Base-by-base conservation (phyloP, 179 eudicot species). In the Beta macrorhiza region DNA sequence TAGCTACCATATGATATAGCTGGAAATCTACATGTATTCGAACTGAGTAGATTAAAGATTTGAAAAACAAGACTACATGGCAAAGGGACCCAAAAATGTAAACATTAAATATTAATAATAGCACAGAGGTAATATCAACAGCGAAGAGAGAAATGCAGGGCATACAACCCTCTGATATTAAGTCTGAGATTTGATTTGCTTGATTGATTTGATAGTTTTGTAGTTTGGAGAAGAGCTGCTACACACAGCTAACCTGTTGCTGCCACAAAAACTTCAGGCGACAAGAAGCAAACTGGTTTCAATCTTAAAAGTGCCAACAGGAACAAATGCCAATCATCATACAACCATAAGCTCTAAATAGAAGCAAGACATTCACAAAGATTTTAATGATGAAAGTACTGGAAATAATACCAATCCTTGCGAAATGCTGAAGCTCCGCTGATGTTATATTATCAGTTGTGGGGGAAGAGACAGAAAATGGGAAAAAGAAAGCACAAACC, bases 181-280 rank as follows among this genome's bases (percentile, higher is more conserved):
- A 87, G 91, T 91, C 93, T 89, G 95, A 89, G 79, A 87, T 89
- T 93, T 90, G 97, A 87, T 88, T 93, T 89, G 93, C 92, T 87
- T 81, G 86, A 84, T 91, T 94, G 98, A 89, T 89, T 90, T 89
- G 89, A 82, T 88, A 84, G 87, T 87, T 91, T 91, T 87, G 90
- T 78, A 84, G 89, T 91, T 92, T 90, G 99, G 87, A 84, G 99
- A 92, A 92, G 99, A 92, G 96, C 97, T 89, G 97, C 98, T 88
- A 88, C 96, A 89, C 88, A 92, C 95, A 93, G 94, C 92, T 84
- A 87, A 81, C 97, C 92, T 95, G 77, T 74, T 29, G 97, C 91
- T 91, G 94, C 83, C 94, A 95, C 92, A 90, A 87, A 88, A 86
- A 89, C 94, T 90, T 91, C 88, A 93, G 82, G 88, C 79, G 80